These are phyloP conservation scores for Magnusiomyces tetraspermus DNA, from an alignment of 1,139 yeast genomes.

Conservation along the genomic window DNA sequence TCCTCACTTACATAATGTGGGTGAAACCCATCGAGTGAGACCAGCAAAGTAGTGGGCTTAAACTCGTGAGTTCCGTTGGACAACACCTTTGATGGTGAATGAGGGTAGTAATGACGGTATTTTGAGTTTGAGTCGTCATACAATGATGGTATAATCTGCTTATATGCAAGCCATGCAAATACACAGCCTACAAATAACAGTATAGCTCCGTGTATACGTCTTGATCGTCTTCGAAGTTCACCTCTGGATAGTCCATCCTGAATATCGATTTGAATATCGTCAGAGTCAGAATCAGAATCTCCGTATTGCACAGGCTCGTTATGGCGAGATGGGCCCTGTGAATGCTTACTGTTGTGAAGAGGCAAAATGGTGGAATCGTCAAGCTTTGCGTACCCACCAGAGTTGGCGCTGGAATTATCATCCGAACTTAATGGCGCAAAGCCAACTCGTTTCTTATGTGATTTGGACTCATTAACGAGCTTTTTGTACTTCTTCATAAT, in stretches of 20 bases:
- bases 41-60: conserved; percentile 65
- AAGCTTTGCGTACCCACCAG: conserved; percentile 1
- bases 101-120: background rate
- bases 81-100: conserved; percentile 21
- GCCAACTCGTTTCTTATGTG: conserved; percentile 13
- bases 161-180: conserved; percentile 13
- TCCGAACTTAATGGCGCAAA: conserved; percentile 5
- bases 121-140: background rate
- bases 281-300: conserved; percentile 15
- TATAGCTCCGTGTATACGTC: conserved; percentile 11
- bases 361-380: background rate
- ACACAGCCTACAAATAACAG: conserved; percentile 8
- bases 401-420: background rate
- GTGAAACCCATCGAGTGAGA: conserved; percentile 83
- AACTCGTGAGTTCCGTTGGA: conserved; percentile 66
- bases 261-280: conserved; percentile 16
- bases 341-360: conserved; percentile 5
- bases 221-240: conserved; percentile 7
- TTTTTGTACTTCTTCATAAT: conserved; percentile 8
- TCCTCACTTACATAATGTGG: conserved; percentile 71
- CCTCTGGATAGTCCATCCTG: conserved; percentile 10
- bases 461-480: conserved; percentile 7
- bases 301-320: background rate
- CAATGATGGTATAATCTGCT: conserved; percentile 4
- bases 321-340: background rate